Evolutionary conservation across 1,284 basidiomycete genomes (phyloP).

Genomic region (Baeospora myosura): DNA sequence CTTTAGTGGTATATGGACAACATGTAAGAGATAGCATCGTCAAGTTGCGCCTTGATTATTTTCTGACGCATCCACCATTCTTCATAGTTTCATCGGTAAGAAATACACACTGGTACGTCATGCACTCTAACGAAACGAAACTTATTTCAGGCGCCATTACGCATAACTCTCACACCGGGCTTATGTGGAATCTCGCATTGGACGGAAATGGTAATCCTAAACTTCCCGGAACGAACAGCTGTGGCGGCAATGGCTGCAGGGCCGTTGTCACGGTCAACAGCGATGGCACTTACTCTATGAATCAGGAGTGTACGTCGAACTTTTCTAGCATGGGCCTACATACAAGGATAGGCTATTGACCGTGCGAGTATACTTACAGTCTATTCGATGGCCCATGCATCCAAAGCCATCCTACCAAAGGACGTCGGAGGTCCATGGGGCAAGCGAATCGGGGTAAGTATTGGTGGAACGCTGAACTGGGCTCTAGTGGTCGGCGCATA

Average conservation of each 20-base stretch:
- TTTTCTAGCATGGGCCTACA: too few relatives aligned
- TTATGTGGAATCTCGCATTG: constrained; percentile 73
- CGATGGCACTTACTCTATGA: constrained; percentile 52
- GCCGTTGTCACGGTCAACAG: constrained; percentile 59
- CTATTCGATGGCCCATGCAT: constrained; percentile 68
- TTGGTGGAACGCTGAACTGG: constrained; percentile 51
- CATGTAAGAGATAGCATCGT: constrained; percentile 34
- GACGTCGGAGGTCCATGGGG: constrained; percentile 63
- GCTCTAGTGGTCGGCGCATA: constrained; percentile 57
- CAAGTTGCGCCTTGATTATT: neutral
- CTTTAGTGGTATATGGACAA: constrained; percentile 69
- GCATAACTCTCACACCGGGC: constrained; percentile 40
- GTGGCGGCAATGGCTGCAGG: constrained; percentile 52
- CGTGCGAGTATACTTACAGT: constrained; percentile 29
- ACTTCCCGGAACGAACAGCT: constrained; percentile 58
- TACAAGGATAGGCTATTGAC: neutral
- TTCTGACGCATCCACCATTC: neutral
- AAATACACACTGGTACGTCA: neutral
- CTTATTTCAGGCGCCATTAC: constrained; percentile 29
- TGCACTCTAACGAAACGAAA: constrained; percentile 5
- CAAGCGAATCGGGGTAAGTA: constrained; percentile 54
- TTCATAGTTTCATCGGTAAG: constrained; percentile 15
- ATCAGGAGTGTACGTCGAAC: constrained; percentile 59
- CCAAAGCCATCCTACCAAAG: constrained; percentile 63
- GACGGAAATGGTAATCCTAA: constrained; percentile 55